Evolutionary conservation across 495 filamentous ascomycete species (phyloP).

Genomic region (Schizothecium vesticola): DNA sequence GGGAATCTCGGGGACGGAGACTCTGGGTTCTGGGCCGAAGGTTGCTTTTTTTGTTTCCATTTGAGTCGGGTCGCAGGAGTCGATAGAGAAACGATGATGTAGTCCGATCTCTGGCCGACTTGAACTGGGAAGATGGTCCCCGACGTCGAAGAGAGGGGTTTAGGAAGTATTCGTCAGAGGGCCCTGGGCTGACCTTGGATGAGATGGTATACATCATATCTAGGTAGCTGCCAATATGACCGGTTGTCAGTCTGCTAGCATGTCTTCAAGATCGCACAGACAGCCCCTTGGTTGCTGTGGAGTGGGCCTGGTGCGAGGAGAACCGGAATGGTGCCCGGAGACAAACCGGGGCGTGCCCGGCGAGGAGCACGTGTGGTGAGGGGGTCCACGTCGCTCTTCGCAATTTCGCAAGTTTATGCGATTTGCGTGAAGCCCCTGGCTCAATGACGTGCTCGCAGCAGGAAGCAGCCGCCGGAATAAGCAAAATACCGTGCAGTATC

Average conservation of each 20-base stretch:
- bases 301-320: background rate
- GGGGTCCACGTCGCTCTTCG: background rate
- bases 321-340: background rate
- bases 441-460: slow-evolving; percentile 6
- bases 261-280: no score
- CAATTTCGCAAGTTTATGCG: slow-evolving; percentile 4
- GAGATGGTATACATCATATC: background rate
- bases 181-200: background rate
- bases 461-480: slow-evolving; percentile 2
- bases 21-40: background rate
- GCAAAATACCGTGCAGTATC: background rate
- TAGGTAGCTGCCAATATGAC: background rate
- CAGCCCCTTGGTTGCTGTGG: no score
- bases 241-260: background rate
- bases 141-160: background rate
- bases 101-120: background rate
- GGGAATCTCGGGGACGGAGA: background rate
- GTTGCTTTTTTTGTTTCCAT: background rate
- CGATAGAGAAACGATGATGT: background rate
- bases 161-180: background rate
- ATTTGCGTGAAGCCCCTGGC: background rate
- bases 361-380: background rate
- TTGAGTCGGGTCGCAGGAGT: background rate
- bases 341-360: background rate
- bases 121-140: background rate